phyloP scores from a whole-genome alignment of 2,329 filamentous ascomycete species.

The Penicillium sp. region DNA sequence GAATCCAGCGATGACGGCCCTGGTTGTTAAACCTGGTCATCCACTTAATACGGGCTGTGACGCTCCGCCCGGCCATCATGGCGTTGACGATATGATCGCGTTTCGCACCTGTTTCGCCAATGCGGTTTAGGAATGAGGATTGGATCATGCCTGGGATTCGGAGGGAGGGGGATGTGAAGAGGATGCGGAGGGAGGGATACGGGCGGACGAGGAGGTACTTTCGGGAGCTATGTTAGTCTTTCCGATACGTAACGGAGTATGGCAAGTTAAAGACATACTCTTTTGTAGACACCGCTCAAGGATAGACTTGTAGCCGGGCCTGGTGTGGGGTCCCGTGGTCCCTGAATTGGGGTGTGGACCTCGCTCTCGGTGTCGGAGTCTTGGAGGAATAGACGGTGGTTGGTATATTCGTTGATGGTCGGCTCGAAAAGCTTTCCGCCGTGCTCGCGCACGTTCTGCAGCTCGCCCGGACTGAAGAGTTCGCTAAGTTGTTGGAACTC shows the following conservation, averaged over 20 bases:
- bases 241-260: not conserved
- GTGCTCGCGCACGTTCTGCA: conserved; percentile 61
- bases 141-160: conserved; percentile 66
- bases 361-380: conserved; percentile 13
- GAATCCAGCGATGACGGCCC: conserved; percentile 71
- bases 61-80: conserved; percentile 63
- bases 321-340: not conserved
- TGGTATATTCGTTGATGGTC: conserved; percentile 7
- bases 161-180: conserved; percentile 66
- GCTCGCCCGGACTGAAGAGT: conserved; percentile 66
- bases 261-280: conserved; percentile 41
- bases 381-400: conserved; percentile 12
- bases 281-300: conserved; percentile 51
- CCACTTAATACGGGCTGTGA: conserved; percentile 74
- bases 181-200: conserved; percentile 61
- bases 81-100: conserved; percentile 55
- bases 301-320: conserved; percentile 4
- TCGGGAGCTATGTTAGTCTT: not conserved
- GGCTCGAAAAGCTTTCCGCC: conserved; percentile 53
- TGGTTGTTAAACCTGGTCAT: conserved; percentile 51
- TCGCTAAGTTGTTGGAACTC: conserved; percentile 65
- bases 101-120: conserved; percentile 49
- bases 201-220: conserved; percentile 51
- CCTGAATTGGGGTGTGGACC: not conserved
- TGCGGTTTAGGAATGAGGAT: conserved; percentile 47